Evolutionary conservation across 1,284 basidiomycete species (phyloP), one percentile per base, ranked within the genome.

Genomic region (Ceratorhiza oryzae-sativae): DNA sequence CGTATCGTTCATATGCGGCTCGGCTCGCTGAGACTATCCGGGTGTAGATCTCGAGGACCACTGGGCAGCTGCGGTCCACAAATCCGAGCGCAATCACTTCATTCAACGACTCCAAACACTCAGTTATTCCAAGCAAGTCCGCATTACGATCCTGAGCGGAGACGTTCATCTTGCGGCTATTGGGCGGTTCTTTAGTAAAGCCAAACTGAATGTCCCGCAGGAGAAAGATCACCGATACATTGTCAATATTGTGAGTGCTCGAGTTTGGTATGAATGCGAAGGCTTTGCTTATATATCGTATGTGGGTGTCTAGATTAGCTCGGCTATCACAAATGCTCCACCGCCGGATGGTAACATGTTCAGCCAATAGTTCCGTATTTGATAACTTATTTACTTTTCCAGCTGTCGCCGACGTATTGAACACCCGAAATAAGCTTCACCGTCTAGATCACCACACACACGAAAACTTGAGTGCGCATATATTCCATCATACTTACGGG

Each of bases 81-180:
- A 84, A 75, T 75, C 76, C 25, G 83, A 84, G 72, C 79, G 83
- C 25, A 84, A 84, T 74, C 77, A 77, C 73, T 78, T 84, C 34
- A 76, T 84, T 12, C 76, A 79, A 63, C 77, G 79, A 13, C 76
- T 78, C 49, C 79, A 79, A 74, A 65, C 77, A 18, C 74, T 80
- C 32, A 78, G 79, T 0, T 42, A 75, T 27, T 67, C 75, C 25
- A 77, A 77, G 62, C 73, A 78, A 25, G 46, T 81, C 8, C 78
- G 80, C 15, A 75, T 82, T n/a, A 78, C 78, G 8, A 80, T 79
- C 72, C 75, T 81, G 42, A 77, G 76, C 15, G 80, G 81, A 20
- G 80, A 82, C 71, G 79, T 81, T 5, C 80, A 81, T 70, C 77
- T 78, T 15, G 76, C 76, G 4, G 76, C 75, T 15, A 75, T 80